Conservation (phyloP, 2,329 filamentous ascomycete genomes). For the Trichocomaceae sp. region DNA sequence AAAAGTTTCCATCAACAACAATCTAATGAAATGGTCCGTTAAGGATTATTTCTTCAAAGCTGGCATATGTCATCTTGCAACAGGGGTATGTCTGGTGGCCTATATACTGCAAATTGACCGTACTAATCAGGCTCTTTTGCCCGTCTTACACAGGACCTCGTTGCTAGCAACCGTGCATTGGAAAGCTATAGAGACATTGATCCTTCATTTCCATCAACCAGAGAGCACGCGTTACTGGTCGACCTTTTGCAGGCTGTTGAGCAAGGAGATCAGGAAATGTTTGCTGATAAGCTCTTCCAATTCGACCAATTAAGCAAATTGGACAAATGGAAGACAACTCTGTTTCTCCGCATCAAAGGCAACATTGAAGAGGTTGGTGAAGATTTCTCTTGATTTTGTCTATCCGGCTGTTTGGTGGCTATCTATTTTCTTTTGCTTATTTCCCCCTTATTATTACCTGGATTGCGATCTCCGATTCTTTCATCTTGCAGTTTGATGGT, state of each 20-base stretch:
- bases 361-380: conserved; percentile 66
- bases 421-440: background rate
- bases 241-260: conserved; percentile 73
- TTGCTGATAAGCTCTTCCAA: conserved; percentile 78
- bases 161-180: conserved; percentile 71
- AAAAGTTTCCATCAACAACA: conserved; percentile 71
- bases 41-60: conserved; percentile 96
- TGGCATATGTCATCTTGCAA: conserved; percentile 78
- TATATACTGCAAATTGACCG: background rate
- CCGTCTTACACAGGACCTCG: conserved; percentile 53
- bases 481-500: background rate
- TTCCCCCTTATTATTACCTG: background rate
- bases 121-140: background rate
- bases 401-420: background rate
- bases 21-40: conserved; percentile 86
- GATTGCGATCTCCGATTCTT: background rate
- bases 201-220: conserved; percentile 65
- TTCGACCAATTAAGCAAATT: conserved; percentile 89
- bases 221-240: conserved; percentile 73
- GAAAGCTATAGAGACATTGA: conserved; percentile 77
- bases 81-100: conserved; percentile 35
- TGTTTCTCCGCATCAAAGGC: conserved; percentile 76
- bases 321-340: conserved; percentile 93
- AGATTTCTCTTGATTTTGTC: conserved; percentile 55
- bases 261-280: conserved; percentile 70